Percentiles rank a stretch among this genome's conserved stretches.
Evolutionary conservation across 1,139 yeast species (phyloP).

Genomic region (Citeromyces hawaiiensis): DNA sequence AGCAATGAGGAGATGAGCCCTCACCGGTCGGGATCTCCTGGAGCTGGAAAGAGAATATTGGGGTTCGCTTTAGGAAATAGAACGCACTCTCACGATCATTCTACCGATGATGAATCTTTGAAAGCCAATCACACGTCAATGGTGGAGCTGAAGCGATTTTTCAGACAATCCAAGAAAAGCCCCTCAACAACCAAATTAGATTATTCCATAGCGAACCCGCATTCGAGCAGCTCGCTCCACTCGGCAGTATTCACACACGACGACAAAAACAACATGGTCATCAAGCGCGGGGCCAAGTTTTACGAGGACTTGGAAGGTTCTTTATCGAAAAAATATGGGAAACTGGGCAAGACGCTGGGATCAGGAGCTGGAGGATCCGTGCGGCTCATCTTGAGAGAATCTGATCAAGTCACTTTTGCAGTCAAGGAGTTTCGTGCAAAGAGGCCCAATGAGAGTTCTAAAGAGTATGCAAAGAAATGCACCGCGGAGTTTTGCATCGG

Average conservation of each 20-base stretch:
- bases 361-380: slow-evolving; percentile 98
- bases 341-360: slow-evolving; percentile 77
- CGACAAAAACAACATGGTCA: slow-evolving; percentile 21
- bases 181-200: slow-evolving; percentile 9
- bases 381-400: slow-evolving; percentile 51
- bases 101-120: slow-evolving; percentile 11
- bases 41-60: background rate
- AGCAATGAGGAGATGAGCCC: slow-evolving; percentile 5
- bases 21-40: slow-evolving; percentile 3
- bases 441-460: slow-evolving; percentile 59
- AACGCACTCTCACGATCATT: background rate
- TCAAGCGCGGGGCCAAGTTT: slow-evolving; percentile 18
- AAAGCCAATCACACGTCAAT: slow-evolving; percentile 25
- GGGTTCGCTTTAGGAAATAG: background rate
- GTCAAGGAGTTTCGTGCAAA: slow-evolving; percentile 84
- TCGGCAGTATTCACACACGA: slow-evolving; percentile 22
- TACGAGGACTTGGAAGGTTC: slow-evolving; percentile 29
- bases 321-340: slow-evolving; percentile 65
- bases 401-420: slow-evolving; percentile 70
- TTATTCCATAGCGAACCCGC: slow-evolving; percentile 1
- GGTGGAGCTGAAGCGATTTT: slow-evolving; percentile 21
- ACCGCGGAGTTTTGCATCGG: slow-evolving; percentile 96
- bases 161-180: slow-evolving; percentile 17
- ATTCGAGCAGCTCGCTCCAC: slow-evolving; percentile 5
- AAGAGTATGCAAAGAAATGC: slow-evolving; percentile 87